Conservation (phyloP, 2,329 filamentous ascomycete species). For the Sporothrix curviconia region DNA sequence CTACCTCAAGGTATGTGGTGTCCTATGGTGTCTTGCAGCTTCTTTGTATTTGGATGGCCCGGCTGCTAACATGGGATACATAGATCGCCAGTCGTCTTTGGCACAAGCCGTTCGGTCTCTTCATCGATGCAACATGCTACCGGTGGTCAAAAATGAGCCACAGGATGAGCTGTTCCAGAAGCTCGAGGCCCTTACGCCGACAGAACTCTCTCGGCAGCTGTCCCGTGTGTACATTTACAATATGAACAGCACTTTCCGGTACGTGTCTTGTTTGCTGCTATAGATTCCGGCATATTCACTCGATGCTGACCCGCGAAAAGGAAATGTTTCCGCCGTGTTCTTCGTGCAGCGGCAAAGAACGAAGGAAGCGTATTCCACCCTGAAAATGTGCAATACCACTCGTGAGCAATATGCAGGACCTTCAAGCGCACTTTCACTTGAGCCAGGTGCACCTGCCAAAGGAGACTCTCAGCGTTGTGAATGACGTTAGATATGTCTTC, state of each 20-base stretch:
- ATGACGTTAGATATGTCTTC: conserved; percentile 59
- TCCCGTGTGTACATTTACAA: conserved; percentile 63
- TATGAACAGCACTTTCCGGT: conserved; percentile 65
- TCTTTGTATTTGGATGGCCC: no score
- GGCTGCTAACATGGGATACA: neutral
- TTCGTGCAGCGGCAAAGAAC: conserved; percentile 55
- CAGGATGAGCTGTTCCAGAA: conserved; percentile 60
- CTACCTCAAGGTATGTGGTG: conserved; percentile 54
- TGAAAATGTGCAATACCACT: conserved; percentile 60
- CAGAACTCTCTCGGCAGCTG: conserved; percentile 53
- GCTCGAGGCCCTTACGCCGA: conserved; percentile 55
- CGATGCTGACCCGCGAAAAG: conserved; percentile 24
- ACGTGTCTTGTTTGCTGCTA: conserved; percentile 19
- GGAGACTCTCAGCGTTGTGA: conserved; percentile 62
- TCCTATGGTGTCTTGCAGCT: neutral
- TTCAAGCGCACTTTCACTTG: conserved; percentile 61
- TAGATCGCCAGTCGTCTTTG: conserved; percentile 63
- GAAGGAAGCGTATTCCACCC: conserved; percentile 56
- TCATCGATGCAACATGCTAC: conserved; percentile 65
- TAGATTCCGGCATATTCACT: neutral
- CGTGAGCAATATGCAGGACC: conserved; percentile 57
- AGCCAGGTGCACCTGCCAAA: conserved; percentile 61
- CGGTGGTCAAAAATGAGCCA: conserved; percentile 59
- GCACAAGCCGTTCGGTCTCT: conserved; percentile 61
- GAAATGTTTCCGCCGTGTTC: conserved; percentile 58